phyloP scores from a whole-genome alignment of 805 yeast species.

The Candida hungchunana region DNA sequence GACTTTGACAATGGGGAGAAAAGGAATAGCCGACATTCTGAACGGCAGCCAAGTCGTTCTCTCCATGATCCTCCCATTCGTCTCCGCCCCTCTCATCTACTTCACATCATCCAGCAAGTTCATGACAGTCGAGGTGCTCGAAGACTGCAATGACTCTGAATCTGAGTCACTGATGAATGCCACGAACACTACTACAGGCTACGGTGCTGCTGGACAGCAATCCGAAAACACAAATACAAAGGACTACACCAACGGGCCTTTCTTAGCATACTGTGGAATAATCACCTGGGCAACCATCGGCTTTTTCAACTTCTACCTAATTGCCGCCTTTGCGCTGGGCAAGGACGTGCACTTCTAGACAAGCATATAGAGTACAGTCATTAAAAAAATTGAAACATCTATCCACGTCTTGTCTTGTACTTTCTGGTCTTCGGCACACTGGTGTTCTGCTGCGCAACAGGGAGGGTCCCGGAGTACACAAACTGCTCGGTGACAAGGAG shows the following conservation, averaged over 20 bases:
- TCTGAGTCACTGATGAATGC: conserved; percentile 1
- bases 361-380: conserved; percentile 11
- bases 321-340: conserved; percentile 45
- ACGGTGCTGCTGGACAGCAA: conserved; percentile 15
- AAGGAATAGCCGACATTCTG: conserved; percentile 70
- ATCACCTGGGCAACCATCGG: conserved; percentile 69
- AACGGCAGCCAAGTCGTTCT: conserved; percentile 82
- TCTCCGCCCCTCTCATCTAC: conserved; percentile 81
- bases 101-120: conserved; percentile 67
- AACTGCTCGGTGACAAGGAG: conserved; percentile 66
- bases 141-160: conserved; percentile 8
- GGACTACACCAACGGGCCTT: conserved; percentile 68
- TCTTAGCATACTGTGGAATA: conserved; percentile 50
- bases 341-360: conserved; percentile 45
- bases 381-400: conserved; percentile 1
- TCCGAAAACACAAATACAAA: conserved; percentile 21
- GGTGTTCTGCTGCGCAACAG: conserved; percentile 43
- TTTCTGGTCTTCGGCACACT: conserved; percentile 10
- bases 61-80: conserved; percentile 76
- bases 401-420: conserved; percentile 23
- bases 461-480: conserved; percentile 76
- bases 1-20: conserved; percentile 69
- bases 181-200: conserved; percentile 29
- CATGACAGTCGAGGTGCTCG: conserved; percentile 51
- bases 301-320: conserved; percentile 65